Evolutionary conservation across 805 yeast species (phyloP), one percentile per base, ranked within the genome.

Genomic region (Isabelozyma heimii): DNA sequence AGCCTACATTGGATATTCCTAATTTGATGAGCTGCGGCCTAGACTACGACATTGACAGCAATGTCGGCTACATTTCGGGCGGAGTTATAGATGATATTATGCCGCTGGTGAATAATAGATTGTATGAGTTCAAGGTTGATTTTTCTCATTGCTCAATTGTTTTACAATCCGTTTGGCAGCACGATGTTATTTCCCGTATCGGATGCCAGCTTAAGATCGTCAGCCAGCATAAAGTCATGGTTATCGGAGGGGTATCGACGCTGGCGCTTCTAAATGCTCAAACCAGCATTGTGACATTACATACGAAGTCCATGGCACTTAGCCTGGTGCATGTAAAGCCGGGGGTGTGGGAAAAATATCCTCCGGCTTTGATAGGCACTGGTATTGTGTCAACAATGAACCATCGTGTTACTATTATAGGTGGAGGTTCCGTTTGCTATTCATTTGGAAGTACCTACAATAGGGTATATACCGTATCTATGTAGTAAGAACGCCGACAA

Each of bases 361-460:
- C 82, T 4, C 75, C 75, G 2, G 67, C 84, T 47, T 64, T 84
- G 8, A 75, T 82, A 8, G 91, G 91, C 1, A 78, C 77, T 52
- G 79, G 76, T 35, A 47, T 78, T 20, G 61, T 68, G 10, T 59
- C 62, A 3, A 37, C 62, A 3, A 43, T 53, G n/a, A 47, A 50
- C 53, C 53, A 5, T 16, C 62, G 6, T 46, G 66, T 16, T 42
- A 65, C 38, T 10, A 47, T 67, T 3, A 53, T 81, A 40, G 87
- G 84, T 8, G 92, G 95, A 3, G 95, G 95, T 3, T 91, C 87
- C 0, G 89, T 87, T 1, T 88, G 95, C 60, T 88, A 85, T 54
- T 86, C 91, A 0, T 89, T 87, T 67, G 96, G 96, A 0, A 70
- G 73, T 51, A 62, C 57, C 43, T 72, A 69, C 54, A 72, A 62